Base-by-base conservation (phyloP, 345 rosid species). In the Sonneratia alba region DNA sequence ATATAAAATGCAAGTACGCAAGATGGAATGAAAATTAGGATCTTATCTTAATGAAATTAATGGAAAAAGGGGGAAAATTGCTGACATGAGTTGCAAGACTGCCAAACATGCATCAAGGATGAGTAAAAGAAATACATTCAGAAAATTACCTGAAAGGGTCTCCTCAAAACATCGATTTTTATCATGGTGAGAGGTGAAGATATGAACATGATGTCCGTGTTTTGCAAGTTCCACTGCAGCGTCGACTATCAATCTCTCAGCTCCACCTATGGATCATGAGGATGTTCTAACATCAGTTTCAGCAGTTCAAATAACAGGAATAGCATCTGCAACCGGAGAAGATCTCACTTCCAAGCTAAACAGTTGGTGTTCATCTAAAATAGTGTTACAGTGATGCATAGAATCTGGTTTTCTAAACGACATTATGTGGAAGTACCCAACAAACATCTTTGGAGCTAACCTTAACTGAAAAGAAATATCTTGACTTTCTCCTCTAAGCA, bases 241-340 rank as follows among this genome's bases (percentile, higher is more conserved):
- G 82, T 94, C 98, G 55, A 91, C 95, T 72, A 94, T 79, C 75
- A 94, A 83, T 83, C 98, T 89, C 82, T 93, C 98, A 27, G 97
- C 98, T 80, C 96, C 98, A 75, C 95, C 98, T 93, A 66, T 69
- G 75, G 18, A 77, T 0, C 71, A 70, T 18, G 8, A 19, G 3
- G 7, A 77, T 32, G 43, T 12, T 40, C 13, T 36, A 21, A 53
- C 19, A 64, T 62, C 70, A 11, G 47, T 72, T 27, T 13, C 45
- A 27, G 42, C 12, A 5, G 43, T 61, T 7, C 7, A 68, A 38
- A 63, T 12, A 67, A 36, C 8, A 36, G 40, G 48, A 66, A 48
- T 27, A 36, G 45, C 47, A 59, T 22, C 53, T 22, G 15, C 61
- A 34, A 63, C 21, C 11, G 40, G 27, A 71, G 53, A 63, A 37